phyloP scores from a whole-genome alignment of 106 monocot genomes.

The Dioscorea alata region DNA sequence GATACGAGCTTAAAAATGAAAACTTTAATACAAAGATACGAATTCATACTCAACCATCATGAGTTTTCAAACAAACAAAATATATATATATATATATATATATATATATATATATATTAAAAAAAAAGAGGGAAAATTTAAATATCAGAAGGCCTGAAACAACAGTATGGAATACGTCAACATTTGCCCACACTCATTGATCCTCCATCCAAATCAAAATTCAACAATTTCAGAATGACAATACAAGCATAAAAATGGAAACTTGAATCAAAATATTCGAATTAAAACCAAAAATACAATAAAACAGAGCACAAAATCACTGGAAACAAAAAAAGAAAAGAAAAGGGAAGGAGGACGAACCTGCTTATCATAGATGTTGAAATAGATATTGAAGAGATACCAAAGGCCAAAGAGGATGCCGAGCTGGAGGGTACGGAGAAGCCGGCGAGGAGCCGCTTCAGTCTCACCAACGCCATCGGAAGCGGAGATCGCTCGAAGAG shows the following conservation, averaged over 20 bases:
- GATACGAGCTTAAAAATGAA: too few relatives aligned
- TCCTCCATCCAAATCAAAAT: background rate
- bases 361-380: slow-evolving; percentile 44
- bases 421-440: slow-evolving; percentile 7
- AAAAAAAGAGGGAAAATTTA: too few relatives aligned
- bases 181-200: background rate
- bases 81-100: too few relatives aligned
- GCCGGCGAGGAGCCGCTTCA: background rate
- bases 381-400: slow-evolving; percentile 42
- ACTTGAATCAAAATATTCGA: background rate
- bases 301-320: background rate
- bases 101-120: too few relatives aligned
- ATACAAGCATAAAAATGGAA: background rate
- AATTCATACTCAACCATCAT: too few relatives aligned
- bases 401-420: slow-evolving; percentile 21
- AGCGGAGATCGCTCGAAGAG: background rate
- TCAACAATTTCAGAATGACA: background rate
- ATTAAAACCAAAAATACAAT: background rate
- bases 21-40: too few relatives aligned
- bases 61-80: too few relatives aligned
- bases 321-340: background rate
- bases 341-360: background rate
- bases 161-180: background rate
- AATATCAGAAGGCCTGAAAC: background rate
- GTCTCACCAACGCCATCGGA: background rate